Evolutionary conservation across 208 protist genomes (phyloP), one percentile per base, ranked within the genome.

Genomic region (Leishmania tropica): DNA sequence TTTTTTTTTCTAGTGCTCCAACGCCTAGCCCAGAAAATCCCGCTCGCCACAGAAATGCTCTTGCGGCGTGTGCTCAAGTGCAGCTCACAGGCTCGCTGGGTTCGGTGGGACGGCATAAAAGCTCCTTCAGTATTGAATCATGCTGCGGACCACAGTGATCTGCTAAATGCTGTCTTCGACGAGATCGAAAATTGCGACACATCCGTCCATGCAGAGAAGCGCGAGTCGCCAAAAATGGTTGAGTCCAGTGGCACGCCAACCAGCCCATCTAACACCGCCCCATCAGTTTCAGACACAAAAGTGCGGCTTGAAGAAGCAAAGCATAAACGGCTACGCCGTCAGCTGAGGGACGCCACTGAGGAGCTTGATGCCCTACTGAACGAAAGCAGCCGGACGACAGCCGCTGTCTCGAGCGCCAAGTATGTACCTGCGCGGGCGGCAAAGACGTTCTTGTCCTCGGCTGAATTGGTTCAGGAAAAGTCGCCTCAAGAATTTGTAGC

Each of bases 401-500:
- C 77, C 47, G 76, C 76, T 17, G 60, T 78, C 17, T 72, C 85
- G 53, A 85, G 80, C 37, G 75, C 83, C 21, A 72, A 42, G 21
- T 94, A 91, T 81, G 79, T 88, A 40, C 92, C 85, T 67, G 84
- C 90, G 48, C 81, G 78, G 42, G 79, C 94, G 73, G 91, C 88
- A 1, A 88, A 84, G 71, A 81, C 86, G 31, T 93, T 89, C 81
- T 78, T 94, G 21, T 94, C 91, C 11, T 89, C 88, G 19, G 85
- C 88, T 13, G 94, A 97, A 73, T 81, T 95, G 11, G 89, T 95
- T 42, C 86, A 92, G 53, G 93, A 95, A 62, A 91, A 91, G 68
- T 87, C 90, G 11, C 94, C 92, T 31, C 94, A 97, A 83, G 86
- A 95, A 71, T 95, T 97, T 77, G 76, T 89, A 47, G 64, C 89